Percentiles rank a stretch among this genome's conserved stretches.
Evolutionary conservation across 106 monocot species (phyloP).

Genomic region (Platanthera zijinensis): DNA sequence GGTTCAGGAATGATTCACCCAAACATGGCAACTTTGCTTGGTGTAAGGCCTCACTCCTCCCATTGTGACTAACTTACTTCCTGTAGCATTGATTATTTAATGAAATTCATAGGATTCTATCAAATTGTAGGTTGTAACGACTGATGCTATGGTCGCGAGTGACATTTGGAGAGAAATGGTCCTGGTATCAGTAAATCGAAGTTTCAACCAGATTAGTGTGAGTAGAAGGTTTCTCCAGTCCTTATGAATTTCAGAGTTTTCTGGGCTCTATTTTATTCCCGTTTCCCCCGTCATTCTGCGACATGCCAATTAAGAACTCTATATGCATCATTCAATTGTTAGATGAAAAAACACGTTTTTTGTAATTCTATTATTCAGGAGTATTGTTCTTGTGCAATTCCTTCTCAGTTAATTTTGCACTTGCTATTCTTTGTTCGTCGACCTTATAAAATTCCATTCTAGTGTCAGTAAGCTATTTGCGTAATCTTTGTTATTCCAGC

Average conservation of each 20-base stretch:
- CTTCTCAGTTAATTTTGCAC: background rate
- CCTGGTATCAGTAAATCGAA: slow-evolving; percentile 62
- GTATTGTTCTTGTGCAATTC: background rate
- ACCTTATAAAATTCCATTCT: background rate
- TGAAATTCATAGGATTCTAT: background rate
- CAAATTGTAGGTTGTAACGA: slow-evolving; percentile 68
- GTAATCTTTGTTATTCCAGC: background rate
- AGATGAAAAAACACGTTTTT: background rate
- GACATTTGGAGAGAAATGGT: slow-evolving; percentile 92
- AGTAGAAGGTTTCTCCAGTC: slow-evolving; percentile 12
- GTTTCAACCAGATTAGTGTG: slow-evolving; percentile 97
- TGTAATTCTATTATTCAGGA: background rate
- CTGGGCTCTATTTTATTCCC: background rate
- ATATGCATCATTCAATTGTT: background rate
- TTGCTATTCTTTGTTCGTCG: background rate
- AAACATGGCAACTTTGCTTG: slow-evolving; percentile 99
- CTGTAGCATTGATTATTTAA: background rate
- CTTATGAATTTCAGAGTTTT: background rate
- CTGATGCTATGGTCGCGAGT: slow-evolving; percentile 72
- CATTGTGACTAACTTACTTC: background rate
- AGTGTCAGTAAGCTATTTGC: background rate
- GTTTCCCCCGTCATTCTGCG: background rate
- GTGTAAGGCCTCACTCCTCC: slow-evolving; percentile 37
- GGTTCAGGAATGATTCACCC: slow-evolving; percentile 99
- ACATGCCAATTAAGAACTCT: background rate